Evolutionary conservation across 2,329 filamentous ascomycete genomes (phyloP).

Genomic region (Colletotrichum higginsianum): DNA sequence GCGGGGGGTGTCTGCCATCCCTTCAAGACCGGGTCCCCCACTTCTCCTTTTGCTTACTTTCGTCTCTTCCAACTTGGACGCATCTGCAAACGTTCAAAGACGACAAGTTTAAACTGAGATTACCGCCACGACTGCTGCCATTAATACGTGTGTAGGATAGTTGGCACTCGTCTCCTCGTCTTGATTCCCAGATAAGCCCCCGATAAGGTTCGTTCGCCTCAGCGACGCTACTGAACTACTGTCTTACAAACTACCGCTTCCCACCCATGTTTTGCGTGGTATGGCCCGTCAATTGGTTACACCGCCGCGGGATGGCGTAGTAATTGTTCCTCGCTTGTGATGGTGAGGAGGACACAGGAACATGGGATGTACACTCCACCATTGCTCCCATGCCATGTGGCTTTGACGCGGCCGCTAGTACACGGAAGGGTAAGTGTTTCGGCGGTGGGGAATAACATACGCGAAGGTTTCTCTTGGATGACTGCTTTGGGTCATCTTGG

Average conservation of each 20-base stretch:
- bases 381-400: constrained; percentile 25
- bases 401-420: constrained; percentile 32
- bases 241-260: not conserved
- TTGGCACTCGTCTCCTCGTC: not conserved
- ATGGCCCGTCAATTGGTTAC: not conserved
- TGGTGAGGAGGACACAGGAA: not conserved
- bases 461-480: not conserved
- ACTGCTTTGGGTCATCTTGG: constrained; percentile 1
- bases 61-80: no score
- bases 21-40: not conserved
- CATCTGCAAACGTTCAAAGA: no score
- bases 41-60: not conserved
- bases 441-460: constrained; percentile 13
- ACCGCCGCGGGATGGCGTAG: not conserved
- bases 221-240: not conserved
- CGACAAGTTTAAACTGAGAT: no score
- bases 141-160: no score
- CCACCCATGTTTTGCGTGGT: not conserved
- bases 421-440: constrained; percentile 38
- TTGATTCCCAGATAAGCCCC: not conserved
- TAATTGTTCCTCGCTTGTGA: not conserved
- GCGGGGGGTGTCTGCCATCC: not conserved
- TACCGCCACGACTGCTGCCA: no score
- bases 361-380: not conserved
- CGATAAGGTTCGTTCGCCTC: not conserved